A percentile compares a stretch with the other conserved stretches of the same genome.
Conservation (phyloP, 2,329 filamentous ascomycete species). For the Aspergillus intermedius region DNA sequence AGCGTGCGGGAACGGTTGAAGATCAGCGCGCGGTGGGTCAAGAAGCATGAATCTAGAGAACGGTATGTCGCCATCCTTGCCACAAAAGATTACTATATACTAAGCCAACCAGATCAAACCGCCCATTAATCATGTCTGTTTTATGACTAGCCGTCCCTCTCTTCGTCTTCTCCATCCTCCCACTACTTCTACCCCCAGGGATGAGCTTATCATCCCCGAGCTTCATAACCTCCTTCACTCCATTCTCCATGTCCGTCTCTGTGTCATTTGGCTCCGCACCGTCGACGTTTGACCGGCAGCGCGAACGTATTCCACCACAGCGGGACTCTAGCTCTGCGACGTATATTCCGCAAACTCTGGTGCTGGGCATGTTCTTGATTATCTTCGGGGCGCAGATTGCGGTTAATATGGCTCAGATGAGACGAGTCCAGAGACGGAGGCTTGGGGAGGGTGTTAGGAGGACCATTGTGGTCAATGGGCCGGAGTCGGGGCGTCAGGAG, state of each 20-base stretch:
- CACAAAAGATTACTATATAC: background rate
- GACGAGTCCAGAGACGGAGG: background rate
- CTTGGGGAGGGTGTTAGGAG: background rate
- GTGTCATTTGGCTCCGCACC: conserved; percentile 24
- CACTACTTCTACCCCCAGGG: conserved; percentile 20
- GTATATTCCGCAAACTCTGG: conserved; percentile 26
- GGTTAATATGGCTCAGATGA: background rate
- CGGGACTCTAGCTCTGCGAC: conserved; percentile 10
- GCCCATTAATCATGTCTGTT: conserved; percentile 30
- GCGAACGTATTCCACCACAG: conserved; percentile 2
- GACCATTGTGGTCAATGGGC: background rate
- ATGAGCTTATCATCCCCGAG: conserved; percentile 18
- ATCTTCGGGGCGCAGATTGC: background rate
- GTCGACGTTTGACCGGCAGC: conserved; percentile 1
- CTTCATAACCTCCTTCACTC: conserved; percentile 27
- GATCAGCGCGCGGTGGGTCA: conserved; percentile 73
- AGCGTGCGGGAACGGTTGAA: conserved; percentile 78
- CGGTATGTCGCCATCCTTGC: conserved; percentile 53
- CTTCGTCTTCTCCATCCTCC: conserved; percentile 26
- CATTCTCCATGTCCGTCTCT: conserved; percentile 31
- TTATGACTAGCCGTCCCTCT: conserved; percentile 41
- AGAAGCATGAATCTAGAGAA: conserved; percentile 61
- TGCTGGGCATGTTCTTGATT: conserved; percentile 15
- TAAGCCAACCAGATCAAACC: conserved; percentile 17
- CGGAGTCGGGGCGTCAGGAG: too few relatives aligned